Evolutionary conservation across 2,329 filamentous ascomycete genomes (phyloP).

Genomic region (Ophiostoma angusticollis): DNA sequence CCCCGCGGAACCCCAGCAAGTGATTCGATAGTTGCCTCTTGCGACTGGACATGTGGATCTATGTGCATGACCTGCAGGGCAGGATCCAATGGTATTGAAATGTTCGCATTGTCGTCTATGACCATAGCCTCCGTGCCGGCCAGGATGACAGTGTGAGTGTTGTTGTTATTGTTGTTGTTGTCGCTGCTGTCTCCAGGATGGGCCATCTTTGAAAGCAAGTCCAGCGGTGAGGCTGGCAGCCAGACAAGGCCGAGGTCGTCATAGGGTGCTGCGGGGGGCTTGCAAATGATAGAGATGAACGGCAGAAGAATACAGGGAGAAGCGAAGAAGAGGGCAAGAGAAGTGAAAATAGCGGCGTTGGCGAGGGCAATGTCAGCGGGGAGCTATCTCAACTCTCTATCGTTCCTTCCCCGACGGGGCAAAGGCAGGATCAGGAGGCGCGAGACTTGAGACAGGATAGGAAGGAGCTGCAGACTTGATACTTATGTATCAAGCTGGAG

Average conservation of each 20-base stretch:
- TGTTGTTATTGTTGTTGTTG: neutral
- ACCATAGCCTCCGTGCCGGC: neutral
- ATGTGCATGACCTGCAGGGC: neutral
- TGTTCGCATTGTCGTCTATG: neutral
- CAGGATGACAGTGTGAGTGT: neutral
- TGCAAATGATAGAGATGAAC: neutral
- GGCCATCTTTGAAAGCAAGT: slow-evolving; percentile 3
- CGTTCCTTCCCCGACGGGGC: too few relatives aligned
- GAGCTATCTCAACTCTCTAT: too few relatives aligned
- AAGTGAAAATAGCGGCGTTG: neutral
- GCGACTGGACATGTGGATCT: neutral
- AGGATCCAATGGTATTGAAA: neutral
- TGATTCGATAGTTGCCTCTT: neutral
- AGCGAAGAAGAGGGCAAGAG: neutral
- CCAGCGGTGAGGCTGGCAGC: slow-evolving; percentile 7
- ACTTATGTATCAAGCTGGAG: slow-evolving; percentile 7
- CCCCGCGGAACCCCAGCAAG: neutral
- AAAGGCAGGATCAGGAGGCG: too few relatives aligned
- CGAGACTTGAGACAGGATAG: too few relatives aligned
- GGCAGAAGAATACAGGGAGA: neutral
- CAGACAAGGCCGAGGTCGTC: slow-evolving; percentile 3
- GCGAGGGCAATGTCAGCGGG: neutral
- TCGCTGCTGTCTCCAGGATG: neutral
- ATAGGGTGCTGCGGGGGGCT: slow-evolving; percentile 1
- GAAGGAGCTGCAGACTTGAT: neutral